phyloP scores from a whole-genome alignment of 1,139 yeast species.

The Nakaseomyces sp. region DNA sequence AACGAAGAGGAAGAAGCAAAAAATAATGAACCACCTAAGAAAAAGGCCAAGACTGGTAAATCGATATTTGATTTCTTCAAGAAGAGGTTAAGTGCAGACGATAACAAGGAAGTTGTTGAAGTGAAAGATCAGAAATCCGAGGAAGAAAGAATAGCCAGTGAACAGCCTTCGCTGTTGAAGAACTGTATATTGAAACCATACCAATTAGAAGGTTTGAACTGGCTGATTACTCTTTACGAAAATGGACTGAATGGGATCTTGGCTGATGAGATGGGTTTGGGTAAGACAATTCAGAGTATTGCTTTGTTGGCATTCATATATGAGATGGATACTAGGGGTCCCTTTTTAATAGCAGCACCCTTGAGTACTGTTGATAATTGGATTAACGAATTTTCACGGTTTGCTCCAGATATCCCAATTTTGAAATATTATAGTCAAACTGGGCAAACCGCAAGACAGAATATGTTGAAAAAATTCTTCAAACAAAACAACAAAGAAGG shows the following conservation, averaged over 20 bases:
- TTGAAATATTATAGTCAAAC: constrained; percentile 62
- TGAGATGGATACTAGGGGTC: constrained; percentile 75
- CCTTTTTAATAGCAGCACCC: constrained; percentile 82
- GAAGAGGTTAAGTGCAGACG: constrained; percentile 11
- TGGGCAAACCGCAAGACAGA: constrained; percentile 39
- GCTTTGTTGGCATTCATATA: constrained; percentile 66
- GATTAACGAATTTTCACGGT: constrained; percentile 59
- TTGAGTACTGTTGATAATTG: constrained; percentile 81
- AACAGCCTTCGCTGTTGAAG: constrained; percentile 58
- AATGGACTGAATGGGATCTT: constrained; percentile 91
- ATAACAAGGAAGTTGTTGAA: constrained; percentile 9
- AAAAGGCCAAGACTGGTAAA: constrained; percentile 14
- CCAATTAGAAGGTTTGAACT: constrained; percentile 82
- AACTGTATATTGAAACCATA: constrained; percentile 72
- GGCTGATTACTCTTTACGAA: constrained; percentile 81
- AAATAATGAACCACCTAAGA: constrained; percentile 21
- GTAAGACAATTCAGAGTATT: constrained; percentile 84
- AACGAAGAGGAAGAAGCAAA: constrained; percentile 5
- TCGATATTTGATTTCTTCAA: constrained; percentile 25
- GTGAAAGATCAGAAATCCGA: constrained; percentile 4
- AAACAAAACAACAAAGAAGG: constrained; percentile 29
- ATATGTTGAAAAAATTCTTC: constrained; percentile 35
- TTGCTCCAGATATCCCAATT: constrained; percentile 64
- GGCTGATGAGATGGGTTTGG: constrained; percentile 97
- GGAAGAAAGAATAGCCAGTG: constrained; percentile 15